Base-by-base conservation (phyloP, 1,139 yeast species). In the Geotrichum europaeum region DNA sequence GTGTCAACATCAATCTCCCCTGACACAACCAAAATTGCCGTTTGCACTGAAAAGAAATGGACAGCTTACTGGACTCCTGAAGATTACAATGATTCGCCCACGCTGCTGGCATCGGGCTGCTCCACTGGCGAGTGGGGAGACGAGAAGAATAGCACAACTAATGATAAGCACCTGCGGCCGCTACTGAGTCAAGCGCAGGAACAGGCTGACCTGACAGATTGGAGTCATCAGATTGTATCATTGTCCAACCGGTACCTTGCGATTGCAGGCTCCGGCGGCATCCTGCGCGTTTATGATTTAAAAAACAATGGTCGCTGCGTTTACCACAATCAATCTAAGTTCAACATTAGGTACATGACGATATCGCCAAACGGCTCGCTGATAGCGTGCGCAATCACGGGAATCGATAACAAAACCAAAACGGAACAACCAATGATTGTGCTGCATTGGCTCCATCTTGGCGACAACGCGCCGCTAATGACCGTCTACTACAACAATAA, bases 311-410 rank as follows among this genome's bases (percentile, higher is more conserved):
- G 96, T 3, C 78, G 78, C 63, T 84, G 87, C 0, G 77, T 90
- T 1, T 89, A 87, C 72, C 82, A 89, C 0, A 84, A 88, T 69
- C 76, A 81, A 51, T 85, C 92, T 34, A 82, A 82, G 63, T 88
- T 88, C 72, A 92, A 95, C 1, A 86, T 91, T 45, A 75, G 96
- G 62, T 89, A 96, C 68, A 78, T 89, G 61, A 86, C 90, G 22
- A 78, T 89, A 1, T 82, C 95, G 7, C 82, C 85, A 0, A 78
- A 81, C 64, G 90, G 87, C 47, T 76, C 80, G 12, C 76, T 85
- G 50, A 77, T 91, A 12, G 96, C 96, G 1, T 83, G 91, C 67
- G 95, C 96, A 0, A 85, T 91, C 32, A 87, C 92, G 0, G 94
- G 96, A 0, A 81, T 85, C 64, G 95, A 89, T 68, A 78, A 88